Evolutionary conservation across 768 basidiomycete species (phyloP).

Genomic region (Russula emetica): DNA sequence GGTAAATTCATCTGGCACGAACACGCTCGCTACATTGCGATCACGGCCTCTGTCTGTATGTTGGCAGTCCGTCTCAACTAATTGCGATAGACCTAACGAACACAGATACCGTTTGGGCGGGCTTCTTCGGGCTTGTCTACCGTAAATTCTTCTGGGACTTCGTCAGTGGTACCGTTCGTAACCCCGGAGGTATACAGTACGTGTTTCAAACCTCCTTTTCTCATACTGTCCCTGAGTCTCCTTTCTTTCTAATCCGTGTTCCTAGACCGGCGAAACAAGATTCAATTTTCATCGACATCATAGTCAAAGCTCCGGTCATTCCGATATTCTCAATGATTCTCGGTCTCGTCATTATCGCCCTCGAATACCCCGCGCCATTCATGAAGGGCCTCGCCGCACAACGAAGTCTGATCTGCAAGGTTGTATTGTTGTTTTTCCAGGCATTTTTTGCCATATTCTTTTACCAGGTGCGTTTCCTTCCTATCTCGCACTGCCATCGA

Average conservation of each 20-base stretch:
- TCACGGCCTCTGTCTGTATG: constrained; percentile 71
- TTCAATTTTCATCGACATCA: constrained; percentile 63
- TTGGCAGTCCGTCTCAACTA: constrained; percentile 29
- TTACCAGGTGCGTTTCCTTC: constrained; percentile 60
- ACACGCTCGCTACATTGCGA: constrained; percentile 61
- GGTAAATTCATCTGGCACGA: constrained; percentile 81
- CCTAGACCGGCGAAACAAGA: constrained; percentile 25
- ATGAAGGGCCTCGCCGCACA: constrained; percentile 54
- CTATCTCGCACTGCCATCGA: not conserved
- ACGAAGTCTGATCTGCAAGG: constrained; percentile 59
- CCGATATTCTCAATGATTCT: constrained; percentile 64
- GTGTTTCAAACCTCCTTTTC: constrained; percentile 33
- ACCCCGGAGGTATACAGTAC: constrained; percentile 76
- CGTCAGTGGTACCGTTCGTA: constrained; percentile 70
- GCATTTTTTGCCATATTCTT: constrained; percentile 59
- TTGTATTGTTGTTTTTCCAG: constrained; percentile 62
- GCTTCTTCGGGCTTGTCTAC: constrained; percentile 74
- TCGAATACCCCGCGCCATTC: constrained; percentile 69
- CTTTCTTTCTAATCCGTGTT: constrained; percentile 53
- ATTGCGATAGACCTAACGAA: constrained; percentile 5
- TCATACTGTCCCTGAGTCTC: constrained; percentile 3
- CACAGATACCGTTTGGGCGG: constrained; percentile 74
- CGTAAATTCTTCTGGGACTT: constrained; percentile 99
- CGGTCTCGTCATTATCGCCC: constrained; percentile 51
- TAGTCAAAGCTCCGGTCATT: constrained; percentile 73